Evolutionary conservation across 1,284 basidiomycete species (phyloP).

Genomic region (Schizophyllum amplum): DNA sequence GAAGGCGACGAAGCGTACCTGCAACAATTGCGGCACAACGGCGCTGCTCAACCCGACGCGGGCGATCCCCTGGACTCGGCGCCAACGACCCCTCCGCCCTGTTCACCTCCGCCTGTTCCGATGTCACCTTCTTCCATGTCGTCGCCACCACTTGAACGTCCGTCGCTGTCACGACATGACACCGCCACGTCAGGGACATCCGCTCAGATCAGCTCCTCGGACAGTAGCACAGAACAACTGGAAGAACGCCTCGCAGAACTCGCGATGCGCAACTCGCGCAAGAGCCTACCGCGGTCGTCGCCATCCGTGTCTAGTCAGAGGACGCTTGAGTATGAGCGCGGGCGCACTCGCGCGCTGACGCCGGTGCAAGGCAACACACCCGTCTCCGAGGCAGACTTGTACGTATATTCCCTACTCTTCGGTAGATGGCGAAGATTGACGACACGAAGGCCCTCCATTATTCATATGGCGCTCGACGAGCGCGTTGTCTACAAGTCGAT

Average conservation of each 20-base stretch:
- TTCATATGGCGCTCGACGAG: constrained; percentile 37
- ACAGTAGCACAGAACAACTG: not conserved
- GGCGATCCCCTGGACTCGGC: constrained; percentile 5
- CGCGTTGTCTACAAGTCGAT: constrained; percentile 38
- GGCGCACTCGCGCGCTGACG: constrained; percentile 45
- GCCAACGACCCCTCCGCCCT: constrained; percentile 2
- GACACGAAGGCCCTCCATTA: constrained; percentile 28
- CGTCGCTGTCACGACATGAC: constrained; percentile 5
- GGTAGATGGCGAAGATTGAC: not conserved
- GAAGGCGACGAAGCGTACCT: constrained; percentile 25
- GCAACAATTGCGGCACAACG: constrained; percentile 12
- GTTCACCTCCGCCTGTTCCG: not conserved
- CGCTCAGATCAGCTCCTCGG: constrained; percentile 2
- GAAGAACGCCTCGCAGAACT: constrained; percentile 1
- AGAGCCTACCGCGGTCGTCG: constrained; percentile 4
- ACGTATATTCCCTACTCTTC: constrained; percentile 11
- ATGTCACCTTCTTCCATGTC: not conserved
- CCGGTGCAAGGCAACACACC: constrained; percentile 46
- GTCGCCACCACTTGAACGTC: constrained; percentile 5
- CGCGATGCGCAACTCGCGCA: constrained; percentile 10
- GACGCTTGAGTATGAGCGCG: constrained; percentile 26
- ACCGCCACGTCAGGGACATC: not conserved
- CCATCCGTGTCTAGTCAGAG: not conserved
- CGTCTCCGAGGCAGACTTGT: constrained; percentile 34
- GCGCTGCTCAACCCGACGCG: constrained; percentile 6